Percentiles rank a stretch among this genome's conserved stretches.
Conservation (phyloP, 257 asterid species). For the Solanum sejunctum region DNA sequence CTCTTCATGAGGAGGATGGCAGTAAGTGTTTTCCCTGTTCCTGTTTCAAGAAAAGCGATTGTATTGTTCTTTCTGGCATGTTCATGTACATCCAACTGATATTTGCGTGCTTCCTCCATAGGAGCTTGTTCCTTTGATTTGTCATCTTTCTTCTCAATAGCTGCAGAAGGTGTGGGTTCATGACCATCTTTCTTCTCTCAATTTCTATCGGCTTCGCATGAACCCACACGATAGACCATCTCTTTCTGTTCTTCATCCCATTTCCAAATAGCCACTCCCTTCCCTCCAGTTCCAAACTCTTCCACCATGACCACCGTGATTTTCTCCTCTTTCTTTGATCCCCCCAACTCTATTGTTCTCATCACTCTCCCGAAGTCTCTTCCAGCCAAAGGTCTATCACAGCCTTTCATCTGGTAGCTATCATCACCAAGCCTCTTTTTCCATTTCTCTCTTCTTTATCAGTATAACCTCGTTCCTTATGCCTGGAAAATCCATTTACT, state of each 20-base stretch:
- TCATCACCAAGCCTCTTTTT: conserved; percentile 34
- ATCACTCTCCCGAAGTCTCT: conserved; percentile 47
- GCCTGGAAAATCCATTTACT: neutral
- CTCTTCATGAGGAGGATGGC: conserved; percentile 89
- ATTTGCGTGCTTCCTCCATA: conserved; percentile 80
- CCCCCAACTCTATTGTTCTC: conserved; percentile 43
- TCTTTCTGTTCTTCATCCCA: conserved; percentile 69
- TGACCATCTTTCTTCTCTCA: conserved; percentile 11
- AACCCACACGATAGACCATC: conserved; percentile 63
- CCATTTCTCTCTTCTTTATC: conserved; percentile 23
- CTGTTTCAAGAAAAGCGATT: conserved; percentile 93
- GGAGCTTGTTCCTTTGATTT: conserved; percentile 50
- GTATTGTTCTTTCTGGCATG: conserved; percentile 90
- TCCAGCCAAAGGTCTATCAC: conserved; percentile 39
- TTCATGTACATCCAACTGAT: conserved; percentile 94
- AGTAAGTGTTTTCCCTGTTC: conserved; percentile 93
- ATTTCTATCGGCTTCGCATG: conserved; percentile 59
- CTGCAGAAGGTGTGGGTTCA: conserved; percentile 8
- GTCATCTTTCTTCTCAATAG: conserved; percentile 35
- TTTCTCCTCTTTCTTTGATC: conserved; percentile 55
- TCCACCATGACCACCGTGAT: conserved; percentile 37
- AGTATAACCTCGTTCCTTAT: conserved; percentile 5
- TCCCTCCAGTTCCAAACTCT: conserved; percentile 54
- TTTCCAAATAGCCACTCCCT: conserved; percentile 84
- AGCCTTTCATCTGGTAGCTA: conserved; percentile 34